Conservation (phyloP, 1,139 yeast genomes). For the Yamadazyma aaseri region DNA sequence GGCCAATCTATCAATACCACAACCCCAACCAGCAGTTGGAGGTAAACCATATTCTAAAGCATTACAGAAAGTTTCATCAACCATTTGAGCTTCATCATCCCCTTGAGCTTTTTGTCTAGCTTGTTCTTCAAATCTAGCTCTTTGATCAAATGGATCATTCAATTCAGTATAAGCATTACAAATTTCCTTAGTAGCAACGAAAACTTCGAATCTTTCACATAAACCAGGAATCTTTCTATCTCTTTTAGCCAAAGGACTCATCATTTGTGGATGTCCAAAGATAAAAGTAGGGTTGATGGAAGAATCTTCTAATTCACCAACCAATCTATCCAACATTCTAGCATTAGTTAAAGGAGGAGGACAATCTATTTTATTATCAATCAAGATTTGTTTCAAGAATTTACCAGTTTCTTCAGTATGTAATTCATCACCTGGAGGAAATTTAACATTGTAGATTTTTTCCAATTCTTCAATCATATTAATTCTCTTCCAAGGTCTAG, state of each 20-base stretch:
- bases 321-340: conserved; percentile 96
- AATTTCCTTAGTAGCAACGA: conserved; percentile 97
- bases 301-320: conserved; percentile 89
- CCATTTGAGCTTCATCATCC: conserved; percentile 97
- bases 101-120: conserved; percentile 98
- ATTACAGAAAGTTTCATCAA: conserved; percentile 95
- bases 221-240: conserved; percentile 90
- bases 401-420: conserved; percentile 93
- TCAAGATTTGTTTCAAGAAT: conserved; percentile 78
- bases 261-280: conserved; percentile 99
- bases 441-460: conserved; percentile 77
- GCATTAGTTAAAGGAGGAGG: conserved; percentile 97
- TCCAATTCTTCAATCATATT: conserved; percentile 97
- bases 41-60: conserved; percentile 98
- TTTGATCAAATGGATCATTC: conserved; percentile 98
- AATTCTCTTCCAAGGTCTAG: conserved; percentile 98
- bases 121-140: conserved; percentile 96
- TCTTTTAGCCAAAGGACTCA: conserved; percentile 98
- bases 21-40: conserved; percentile 99
- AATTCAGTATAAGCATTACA: conserved; percentile 98
- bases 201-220: conserved; percentile 98
- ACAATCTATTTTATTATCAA: conserved; percentile 83
- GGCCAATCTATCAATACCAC: conserved; percentile 97
- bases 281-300: conserved; percentile 97
- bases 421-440: conserved; percentile 94